Base-by-base conservation (phyloP, 306 rosid species). In the Urtica urens region DNA sequence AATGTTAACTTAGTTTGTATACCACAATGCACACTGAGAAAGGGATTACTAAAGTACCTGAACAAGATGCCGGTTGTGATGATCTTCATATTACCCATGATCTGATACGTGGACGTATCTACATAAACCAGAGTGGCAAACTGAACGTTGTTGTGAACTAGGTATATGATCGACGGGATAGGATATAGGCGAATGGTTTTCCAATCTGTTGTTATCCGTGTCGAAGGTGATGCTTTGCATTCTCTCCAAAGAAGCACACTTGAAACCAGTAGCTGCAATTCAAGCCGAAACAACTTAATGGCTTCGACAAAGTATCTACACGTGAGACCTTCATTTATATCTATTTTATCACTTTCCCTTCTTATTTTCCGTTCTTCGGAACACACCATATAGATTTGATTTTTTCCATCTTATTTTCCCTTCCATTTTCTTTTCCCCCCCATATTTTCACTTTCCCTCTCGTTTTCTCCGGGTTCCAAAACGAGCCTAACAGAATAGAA, bases 1-100 rank as follows among this genome's bases (percentile, higher is more conserved):
- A 30, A 6, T 37, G 44, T 2, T 19, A 14, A 10, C 5, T 33
- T 38, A 44, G 0, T 33, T 31, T 14, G 28, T 5, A 15, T 3
- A 13, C 24, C 6, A 39, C 3, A 21, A 23, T 59, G 26, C 13
- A 46, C 1, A 19, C 4, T 47, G 19, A 49, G 34, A 46, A 48
- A 47, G 23, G 3, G 19, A 19, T 34, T 12, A 48, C 52, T 12
- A 62, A 24, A 65, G 59, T 68, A 84, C 95, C 97, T 88, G 80
- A 83, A 88, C 58, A 84, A 69, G 57, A 84, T 70, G 51, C 80
- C 97, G 26, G 95, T 88, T 4, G 90, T 83, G 48, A 88, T 90
- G 64, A 88, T 88, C 74, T 88, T 88, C 77, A 88, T 67, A 74
- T 88, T 88, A 2, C 97, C 97, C 97, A 88, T 78, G 41, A 88